Conservation (phyloP, 257 asterid species). For the Cinchona pubescens region DNA sequence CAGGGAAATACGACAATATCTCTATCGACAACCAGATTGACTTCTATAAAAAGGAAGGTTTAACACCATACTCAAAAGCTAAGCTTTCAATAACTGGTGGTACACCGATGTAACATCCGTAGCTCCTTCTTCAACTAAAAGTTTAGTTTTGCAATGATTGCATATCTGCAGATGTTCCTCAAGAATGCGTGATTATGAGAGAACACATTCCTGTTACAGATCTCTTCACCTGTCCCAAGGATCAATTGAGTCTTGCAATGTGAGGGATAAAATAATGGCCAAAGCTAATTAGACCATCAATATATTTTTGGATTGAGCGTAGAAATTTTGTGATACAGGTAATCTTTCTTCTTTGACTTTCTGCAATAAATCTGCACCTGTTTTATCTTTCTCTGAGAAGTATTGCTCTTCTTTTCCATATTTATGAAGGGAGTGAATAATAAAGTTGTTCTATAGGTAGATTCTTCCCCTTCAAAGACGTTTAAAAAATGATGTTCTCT, state of each 20-base stretch:
- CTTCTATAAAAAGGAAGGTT: constrained; percentile 78
- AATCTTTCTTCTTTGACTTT: not conserved
- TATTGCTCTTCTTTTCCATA: not conserved
- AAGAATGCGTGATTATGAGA: constrained; percentile 87
- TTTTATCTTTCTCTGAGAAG: not conserved
- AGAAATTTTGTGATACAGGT: constrained; percentile 93
- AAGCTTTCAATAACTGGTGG: constrained; percentile 98
- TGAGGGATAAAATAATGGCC: constrained; percentile 73
- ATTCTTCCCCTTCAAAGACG: not conserved
- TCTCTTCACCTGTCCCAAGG: constrained; percentile 90
- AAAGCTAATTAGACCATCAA: constrained; percentile 64
- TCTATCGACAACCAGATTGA: constrained; percentile 81
- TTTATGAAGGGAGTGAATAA: not conserved
- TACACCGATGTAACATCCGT: constrained; percentile 25
- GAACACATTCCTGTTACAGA: constrained; percentile 88
- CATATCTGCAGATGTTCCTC: constrained; percentile 90
- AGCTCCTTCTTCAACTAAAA: constrained; percentile 13
- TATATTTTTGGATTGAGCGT: constrained; percentile 91
- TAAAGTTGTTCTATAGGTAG: not conserved
- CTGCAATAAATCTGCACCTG: not conserved
- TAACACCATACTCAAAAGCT: constrained; percentile 70
- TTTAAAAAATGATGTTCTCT: not conserved
- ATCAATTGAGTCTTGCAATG: constrained; percentile 94
- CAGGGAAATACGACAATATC: constrained; percentile 68
- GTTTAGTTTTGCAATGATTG: constrained; percentile 12